A percentile compares a stretch with the other conserved stretches of the same genome.
phyloP scores from a whole-genome alignment of 768 basidiomycete genomes.

The Lactarius akahatsu region DNA sequence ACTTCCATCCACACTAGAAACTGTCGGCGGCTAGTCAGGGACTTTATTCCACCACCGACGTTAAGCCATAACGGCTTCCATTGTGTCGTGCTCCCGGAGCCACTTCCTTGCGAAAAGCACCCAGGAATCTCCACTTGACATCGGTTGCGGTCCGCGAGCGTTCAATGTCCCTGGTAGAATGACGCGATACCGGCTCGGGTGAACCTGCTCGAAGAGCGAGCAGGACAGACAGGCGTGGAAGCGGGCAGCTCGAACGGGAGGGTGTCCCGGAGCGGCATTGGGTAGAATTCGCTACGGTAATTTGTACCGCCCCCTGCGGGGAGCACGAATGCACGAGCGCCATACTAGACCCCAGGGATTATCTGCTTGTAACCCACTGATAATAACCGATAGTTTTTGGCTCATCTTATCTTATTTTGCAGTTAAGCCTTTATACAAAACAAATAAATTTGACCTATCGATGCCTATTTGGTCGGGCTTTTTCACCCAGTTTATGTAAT shows the following conservation, averaged over 20 bases:
- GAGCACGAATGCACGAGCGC: neutral
- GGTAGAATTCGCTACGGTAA: neutral
- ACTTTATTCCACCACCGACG: no score
- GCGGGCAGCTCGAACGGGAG: neutral
- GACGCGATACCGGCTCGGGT: neutral
- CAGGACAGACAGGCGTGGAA: neutral
- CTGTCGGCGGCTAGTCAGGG: neutral
- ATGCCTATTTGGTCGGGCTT: no score
- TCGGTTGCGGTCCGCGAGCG: neutral
- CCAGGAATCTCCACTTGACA: neutral
- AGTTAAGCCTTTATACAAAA: no score
- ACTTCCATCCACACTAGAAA: neutral
- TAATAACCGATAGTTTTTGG: no score
- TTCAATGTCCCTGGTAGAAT: neutral
- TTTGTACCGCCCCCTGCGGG: neutral
- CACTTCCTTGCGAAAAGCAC: neutral
- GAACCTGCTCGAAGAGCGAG: neutral
- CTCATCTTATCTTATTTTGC: no score
- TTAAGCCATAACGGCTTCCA: neutral
- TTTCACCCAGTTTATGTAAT: no score
- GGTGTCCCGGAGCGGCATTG: neutral
- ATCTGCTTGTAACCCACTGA: no score
- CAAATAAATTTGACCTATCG: no score
- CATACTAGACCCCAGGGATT: no score
- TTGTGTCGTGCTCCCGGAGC: neutral